Evolutionary conservation across 176 grass and related monocot genomes (phyloP).

Genomic region (Cenchrus fungigraminus): DNA sequence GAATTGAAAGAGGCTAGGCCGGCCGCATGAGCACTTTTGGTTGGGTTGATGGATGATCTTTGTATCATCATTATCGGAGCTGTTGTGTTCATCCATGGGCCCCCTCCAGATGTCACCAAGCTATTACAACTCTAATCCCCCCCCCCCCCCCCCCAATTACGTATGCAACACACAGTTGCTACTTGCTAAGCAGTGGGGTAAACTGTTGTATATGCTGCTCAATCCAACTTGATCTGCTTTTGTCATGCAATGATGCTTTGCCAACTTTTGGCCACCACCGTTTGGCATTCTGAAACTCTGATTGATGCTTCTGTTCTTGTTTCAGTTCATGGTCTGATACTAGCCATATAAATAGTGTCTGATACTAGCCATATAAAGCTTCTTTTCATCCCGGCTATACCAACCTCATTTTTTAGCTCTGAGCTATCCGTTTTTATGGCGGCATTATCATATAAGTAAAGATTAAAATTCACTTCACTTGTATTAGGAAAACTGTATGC

Average conservation of each 20-base stretch:
- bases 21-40: slow-evolving; percentile 1
- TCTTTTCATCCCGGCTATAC: neutral
- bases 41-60: slow-evolving; percentile 19
- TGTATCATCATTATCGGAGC: neutral
- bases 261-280: neutral
- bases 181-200: neutral
- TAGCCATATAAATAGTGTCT: neutral
- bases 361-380: neutral
- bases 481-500: neutral
- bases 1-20: slow-evolving; percentile 1
- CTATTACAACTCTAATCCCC: neutral
- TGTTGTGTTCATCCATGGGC: neutral
- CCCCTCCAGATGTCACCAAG: neutral
- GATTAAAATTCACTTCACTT: neutral
- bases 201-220: neutral
- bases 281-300: neutral
- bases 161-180: neutral
- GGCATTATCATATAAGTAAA: neutral
- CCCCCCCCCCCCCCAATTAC: no score
- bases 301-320: neutral
- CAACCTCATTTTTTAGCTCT: neutral
- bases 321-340: neutral
- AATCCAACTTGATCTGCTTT: neutral
- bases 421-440: neutral
- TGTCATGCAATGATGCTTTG: neutral